Conservation (phyloP, 169 alveolate species). For the Theileria orientalis region DNA sequence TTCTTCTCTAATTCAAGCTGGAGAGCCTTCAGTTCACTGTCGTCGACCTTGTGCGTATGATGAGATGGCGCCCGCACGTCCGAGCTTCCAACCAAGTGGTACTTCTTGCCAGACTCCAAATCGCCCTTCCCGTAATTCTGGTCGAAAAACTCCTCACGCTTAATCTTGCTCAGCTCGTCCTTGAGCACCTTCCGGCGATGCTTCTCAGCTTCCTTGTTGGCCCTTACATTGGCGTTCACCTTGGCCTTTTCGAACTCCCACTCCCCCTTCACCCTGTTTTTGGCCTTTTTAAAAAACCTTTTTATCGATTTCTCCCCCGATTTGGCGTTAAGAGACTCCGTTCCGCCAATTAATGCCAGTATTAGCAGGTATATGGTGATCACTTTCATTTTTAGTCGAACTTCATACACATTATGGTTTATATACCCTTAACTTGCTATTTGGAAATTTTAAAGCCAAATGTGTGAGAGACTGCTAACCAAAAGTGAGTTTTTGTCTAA, state of each 20-base stretch:
- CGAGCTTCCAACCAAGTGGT: too few species aligned
- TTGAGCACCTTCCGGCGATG: not conserved
- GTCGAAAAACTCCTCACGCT: too few species aligned
- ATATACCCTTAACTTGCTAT: too few species aligned
- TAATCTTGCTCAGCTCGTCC: too few species aligned
- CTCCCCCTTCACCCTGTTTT: not conserved
- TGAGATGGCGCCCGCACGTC: too few species aligned
- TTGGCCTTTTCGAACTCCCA: not conserved
- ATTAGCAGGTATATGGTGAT: not conserved
- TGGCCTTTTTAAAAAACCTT: not conserved
- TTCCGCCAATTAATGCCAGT: not conserved
- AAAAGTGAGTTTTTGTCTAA: too few species aligned
- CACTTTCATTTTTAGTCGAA: not conserved
- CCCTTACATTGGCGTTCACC: too few species aligned
- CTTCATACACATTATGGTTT: too few species aligned
- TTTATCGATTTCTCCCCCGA: slow-evolving; percentile 3
- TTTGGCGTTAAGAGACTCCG: not conserved
- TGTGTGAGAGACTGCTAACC: too few species aligned
- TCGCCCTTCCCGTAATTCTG: too few species aligned
- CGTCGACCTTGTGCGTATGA: not conserved
- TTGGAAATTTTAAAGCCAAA: too few species aligned
- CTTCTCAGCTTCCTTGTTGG: not conserved
- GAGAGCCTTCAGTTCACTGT: not conserved
- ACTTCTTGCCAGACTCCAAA: too few species aligned
- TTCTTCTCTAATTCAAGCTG: not conserved